Evolutionary conservation across 2,329 filamentous ascomycete genomes (phyloP).

Genomic region (Ilyonectria robusta): DNA sequence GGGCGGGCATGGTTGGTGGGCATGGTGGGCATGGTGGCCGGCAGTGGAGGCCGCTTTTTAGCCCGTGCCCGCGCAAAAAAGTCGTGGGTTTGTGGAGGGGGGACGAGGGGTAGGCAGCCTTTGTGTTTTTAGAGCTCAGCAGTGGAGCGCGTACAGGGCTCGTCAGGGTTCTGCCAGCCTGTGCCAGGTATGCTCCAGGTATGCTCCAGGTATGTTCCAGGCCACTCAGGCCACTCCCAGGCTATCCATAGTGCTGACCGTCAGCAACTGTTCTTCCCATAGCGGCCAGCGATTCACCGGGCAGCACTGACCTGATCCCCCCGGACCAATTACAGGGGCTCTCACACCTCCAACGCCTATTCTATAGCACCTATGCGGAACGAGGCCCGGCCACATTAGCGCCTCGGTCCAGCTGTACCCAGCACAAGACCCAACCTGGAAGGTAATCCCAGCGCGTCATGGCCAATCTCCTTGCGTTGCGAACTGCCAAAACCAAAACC

Average conservation of each 20-base stretch:
- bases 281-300: conserved; percentile 33
- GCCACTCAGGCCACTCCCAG: background rate
- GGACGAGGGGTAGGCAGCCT: conserved; percentile 25
- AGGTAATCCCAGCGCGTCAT: conserved; percentile 49
- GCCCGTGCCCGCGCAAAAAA: conserved; percentile 32
- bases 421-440: conserved; percentile 25
- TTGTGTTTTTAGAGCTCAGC: background rate
- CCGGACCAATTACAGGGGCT: conserved; percentile 41
- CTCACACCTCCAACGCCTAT: conserved; percentile 26
- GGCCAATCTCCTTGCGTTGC: conserved; percentile 46
- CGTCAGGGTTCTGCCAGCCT: background rate
- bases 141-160: background rate
- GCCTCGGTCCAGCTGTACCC: conserved; percentile 40
- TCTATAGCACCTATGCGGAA: background rate
- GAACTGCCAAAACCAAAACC: conserved; percentile 45
- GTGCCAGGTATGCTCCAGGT: background rate
- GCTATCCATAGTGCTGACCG: background rate
- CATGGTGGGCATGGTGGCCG: conserved; percentile 13
- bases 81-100: conserved; percentile 31
- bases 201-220: background rate
- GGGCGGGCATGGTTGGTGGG: background rate
- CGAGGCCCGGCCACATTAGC: conserved; percentile 36
- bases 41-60: conserved; percentile 33
- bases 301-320: background rate
- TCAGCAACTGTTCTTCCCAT: conserved; percentile 5